A percentile compares a stretch with the other conserved stretches of the same genome.
Conservation (phyloP, 2,329 filamentous ascomycete genomes). For the Zymoseptoria ardabiliae region DNA sequence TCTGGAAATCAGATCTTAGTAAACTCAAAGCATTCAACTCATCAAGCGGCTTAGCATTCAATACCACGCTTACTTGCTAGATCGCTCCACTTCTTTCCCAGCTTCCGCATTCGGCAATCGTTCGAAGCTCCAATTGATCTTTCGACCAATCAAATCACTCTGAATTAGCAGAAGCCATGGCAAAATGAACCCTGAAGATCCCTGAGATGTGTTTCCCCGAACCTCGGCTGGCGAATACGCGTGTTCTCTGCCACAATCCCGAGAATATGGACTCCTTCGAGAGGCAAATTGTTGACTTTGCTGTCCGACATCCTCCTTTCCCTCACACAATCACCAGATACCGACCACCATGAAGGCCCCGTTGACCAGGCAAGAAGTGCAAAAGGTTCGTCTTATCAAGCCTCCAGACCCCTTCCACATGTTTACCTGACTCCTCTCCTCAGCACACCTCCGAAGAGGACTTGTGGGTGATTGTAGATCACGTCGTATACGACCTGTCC, state of each 20-base stretch:
- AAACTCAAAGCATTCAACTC: too few species aligned
- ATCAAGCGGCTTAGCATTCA: too few species aligned
- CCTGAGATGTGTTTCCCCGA: background rate
- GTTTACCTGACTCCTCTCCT: background rate
- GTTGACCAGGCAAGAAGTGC: slow-evolving; percentile 26
- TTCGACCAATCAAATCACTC: background rate
- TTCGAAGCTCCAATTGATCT: background rate
- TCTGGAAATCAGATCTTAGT: too few species aligned
- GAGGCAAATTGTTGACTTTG: background rate
- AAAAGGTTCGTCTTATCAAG: slow-evolving; percentile 13
- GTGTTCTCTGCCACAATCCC: background rate
- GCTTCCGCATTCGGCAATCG: background rate
- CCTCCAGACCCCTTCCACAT: background rate
- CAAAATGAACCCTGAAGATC: background rate
- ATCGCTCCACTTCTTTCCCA: background rate
- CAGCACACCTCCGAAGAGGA: slow-evolving; percentile 67
- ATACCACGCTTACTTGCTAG: background rate
- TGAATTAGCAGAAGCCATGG: background rate
- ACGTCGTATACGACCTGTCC: slow-evolving; percentile 77
- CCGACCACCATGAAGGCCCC: slow-evolving; percentile 16
- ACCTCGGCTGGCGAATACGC: background rate
- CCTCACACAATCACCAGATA: background rate
- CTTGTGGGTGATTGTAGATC: slow-evolving; percentile 78
- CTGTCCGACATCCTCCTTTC: background rate
- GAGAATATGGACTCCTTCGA: background rate